These are phyloP conservation scores for Hortaea werneckii DNA, from an alignment of 2,329 filamentous ascomycete species.

Conservation along the genomic window DNA sequence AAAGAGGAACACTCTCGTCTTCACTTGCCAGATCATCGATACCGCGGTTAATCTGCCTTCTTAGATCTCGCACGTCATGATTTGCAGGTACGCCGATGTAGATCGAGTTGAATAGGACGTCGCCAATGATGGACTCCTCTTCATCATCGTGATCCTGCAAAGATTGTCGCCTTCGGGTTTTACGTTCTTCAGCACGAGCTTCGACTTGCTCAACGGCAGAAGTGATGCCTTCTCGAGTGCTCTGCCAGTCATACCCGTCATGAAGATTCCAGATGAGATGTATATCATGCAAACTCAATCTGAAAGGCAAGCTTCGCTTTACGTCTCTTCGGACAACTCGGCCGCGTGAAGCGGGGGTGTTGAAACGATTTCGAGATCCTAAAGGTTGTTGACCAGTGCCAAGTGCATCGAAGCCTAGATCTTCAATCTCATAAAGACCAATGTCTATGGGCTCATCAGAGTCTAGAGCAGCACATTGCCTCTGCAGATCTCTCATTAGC, in stretches of 20 bases:
- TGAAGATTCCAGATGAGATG: conserved; percentile 97
- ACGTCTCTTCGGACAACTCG: not conserved
- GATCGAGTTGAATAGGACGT: conserved; percentile 97
- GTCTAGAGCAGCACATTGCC: conserved; percentile 16
- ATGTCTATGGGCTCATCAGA: conserved; percentile 15
- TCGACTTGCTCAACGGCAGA: conserved; percentile 86
- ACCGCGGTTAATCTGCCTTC: conserved; percentile 75
- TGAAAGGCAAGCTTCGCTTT: conserved; percentile 42
- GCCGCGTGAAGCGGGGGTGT: conserved; percentile 11
- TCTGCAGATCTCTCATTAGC: conserved; percentile 21
- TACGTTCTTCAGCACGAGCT: conserved; percentile 65
- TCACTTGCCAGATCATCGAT: conserved; percentile 80
- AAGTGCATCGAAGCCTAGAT: conserved; percentile 25
- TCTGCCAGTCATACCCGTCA: conserved; percentile 93
- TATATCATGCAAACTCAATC: conserved; percentile 70
- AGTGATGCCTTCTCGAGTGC: conserved; percentile 74
- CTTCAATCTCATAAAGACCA: conserved; percentile 21
- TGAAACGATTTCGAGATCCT: conserved; percentile 22
- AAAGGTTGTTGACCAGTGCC: conserved; percentile 18
- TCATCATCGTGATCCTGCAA: conserved; percentile 55
- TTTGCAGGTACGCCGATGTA: conserved; percentile 90
- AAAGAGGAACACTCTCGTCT: conserved; percentile 78
- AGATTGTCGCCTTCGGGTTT: conserved; percentile 46
- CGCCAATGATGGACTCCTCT: conserved; percentile 77
- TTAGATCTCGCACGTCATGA: conserved; percentile 65